Evolutionary conservation across 2,329 filamentous ascomycete species (phyloP), one percentile per base, ranked within the genome.

Genomic region (Cercospora beticola): DNA sequence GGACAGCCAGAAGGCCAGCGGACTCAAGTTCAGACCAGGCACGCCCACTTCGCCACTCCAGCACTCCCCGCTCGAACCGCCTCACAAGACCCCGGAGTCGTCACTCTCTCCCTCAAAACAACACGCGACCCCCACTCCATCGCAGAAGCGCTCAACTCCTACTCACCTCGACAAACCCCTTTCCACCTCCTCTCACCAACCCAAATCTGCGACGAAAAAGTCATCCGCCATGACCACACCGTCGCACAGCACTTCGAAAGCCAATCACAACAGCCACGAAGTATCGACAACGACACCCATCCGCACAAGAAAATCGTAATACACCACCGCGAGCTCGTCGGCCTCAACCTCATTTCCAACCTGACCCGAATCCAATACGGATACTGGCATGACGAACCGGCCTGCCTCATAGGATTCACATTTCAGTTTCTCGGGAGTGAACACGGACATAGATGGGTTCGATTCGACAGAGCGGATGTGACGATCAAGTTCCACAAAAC

Each of bases 121-220:
- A 56, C 49, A 9, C 23, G 10, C 28, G 30, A 33, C 5, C 30
- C 56, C 3, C 56, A 56, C 30, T 59, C 56, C 14, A 33, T 23
- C 56, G 5, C 36, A 36, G 28, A 23, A 23, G 31, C 31, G 16
- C 56, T 59, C 30, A 23, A n/a, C 28, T 64, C 62, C 56, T 66
- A 60, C 36, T 12, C 60, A 49, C 46, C 62, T n/a, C 70, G 70
- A 58, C 64, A 64, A 36, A 57, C n/a, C 26, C 16, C 59, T 6
- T 70, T 72, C 59, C 64, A 54, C 28, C 46, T 52, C 28, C 64
- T 63, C 30, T 43, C 56, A n/a, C 6, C 18, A 16, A n/a, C 31
- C 46, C 33, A 30, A 66, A 68, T 65, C 57, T 56, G 68, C 57
- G 67, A 71, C 65, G 70, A 72, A 33, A 69, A 71, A 40, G 36